Percentiles rank a stretch among this genome's conserved stretches.
These are phyloP conservation scores for Hypericum perforatum DNA, from an alignment of 345 rosid species.

Conservation along the genomic window DNA sequence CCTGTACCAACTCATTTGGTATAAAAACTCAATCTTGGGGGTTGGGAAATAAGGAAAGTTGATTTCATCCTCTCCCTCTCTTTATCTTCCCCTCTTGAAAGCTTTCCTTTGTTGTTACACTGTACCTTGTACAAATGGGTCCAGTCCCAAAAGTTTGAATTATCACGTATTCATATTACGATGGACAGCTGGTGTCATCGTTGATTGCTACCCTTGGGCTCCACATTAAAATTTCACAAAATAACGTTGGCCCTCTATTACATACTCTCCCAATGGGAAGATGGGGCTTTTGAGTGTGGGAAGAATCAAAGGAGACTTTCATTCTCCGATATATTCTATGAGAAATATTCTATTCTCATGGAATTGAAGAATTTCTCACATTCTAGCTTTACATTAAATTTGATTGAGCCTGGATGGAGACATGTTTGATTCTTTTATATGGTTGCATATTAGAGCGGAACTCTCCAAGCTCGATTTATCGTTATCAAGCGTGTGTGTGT, in stretches of 20 bases:
- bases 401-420: too few species aligned
- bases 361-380: not conserved
- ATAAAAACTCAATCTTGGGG: too few species aligned
- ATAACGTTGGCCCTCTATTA: too few species aligned
- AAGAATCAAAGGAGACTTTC: constrained; percentile 68
- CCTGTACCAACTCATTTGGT: too few species aligned
- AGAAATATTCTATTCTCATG: not conserved
- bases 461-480: too few species aligned
- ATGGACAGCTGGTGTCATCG: constrained; percentile 8
- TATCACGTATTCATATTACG: not conserved
- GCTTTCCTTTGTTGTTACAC: constrained; percentile 6
- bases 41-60: constrained; percentile 19
- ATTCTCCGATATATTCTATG: constrained; percentile 54
- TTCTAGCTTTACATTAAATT: too few species aligned
- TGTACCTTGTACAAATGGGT: constrained; percentile 11
- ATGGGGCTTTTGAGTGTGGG: constrained; percentile 10
- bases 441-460: too few species aligned
- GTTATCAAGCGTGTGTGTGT: too few species aligned
- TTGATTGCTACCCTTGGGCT: constrained; percentile 6
- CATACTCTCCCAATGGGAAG: too few species aligned
- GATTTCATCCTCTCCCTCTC: constrained; percentile 2
- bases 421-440: too few species aligned
- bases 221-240: constrained; percentile 11
- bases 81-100: not conserved
- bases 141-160: constrained; percentile 15